Evolutionary conservation across 202 grass and related monocot species (phyloP).

Genomic region (Digitaria exilis): DNA sequence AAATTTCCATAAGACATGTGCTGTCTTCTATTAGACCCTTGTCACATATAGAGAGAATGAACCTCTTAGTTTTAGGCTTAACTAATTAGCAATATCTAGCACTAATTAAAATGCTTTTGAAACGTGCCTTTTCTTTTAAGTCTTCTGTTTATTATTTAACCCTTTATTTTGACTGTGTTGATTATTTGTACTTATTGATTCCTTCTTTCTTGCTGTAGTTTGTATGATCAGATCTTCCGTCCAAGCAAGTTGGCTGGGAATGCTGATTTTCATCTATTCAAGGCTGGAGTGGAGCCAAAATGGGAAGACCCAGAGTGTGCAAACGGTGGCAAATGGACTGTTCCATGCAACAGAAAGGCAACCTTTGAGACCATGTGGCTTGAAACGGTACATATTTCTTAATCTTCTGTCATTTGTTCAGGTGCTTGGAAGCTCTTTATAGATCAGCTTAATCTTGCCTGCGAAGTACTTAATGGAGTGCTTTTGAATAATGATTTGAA

Average conservation of each 20-base stretch:
- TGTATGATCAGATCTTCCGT: slow-evolving; percentile 90
- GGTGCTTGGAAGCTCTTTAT: slow-evolving; percentile 1
- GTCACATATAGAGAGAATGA: not conserved
- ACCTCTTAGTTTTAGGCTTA: not conserved
- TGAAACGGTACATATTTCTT: slow-evolving; percentile 63
- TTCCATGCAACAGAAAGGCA: slow-evolving; percentile 70
- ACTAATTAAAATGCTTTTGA: not conserved
- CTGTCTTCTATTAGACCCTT: not conserved
- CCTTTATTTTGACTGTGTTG: not conserved
- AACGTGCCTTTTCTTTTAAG: not conserved
- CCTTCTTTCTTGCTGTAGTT: slow-evolving; percentile 55
- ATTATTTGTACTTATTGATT: slow-evolving; percentile 20
- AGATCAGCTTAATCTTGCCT: not conserved
- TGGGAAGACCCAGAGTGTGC: slow-evolving; percentile 99
- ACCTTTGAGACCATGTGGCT: slow-evolving; percentile 95
- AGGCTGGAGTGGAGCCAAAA: slow-evolving; percentile 89
- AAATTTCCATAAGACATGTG: not conserved
- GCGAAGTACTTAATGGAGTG: not conserved
- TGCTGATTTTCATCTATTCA: slow-evolving; percentile 96
- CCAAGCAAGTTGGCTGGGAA: slow-evolving; percentile 80
- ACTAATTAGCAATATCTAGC: not conserved
- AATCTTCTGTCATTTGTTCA: not conserved
- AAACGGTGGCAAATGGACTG: slow-evolving; percentile 97
- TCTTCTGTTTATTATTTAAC: not conserved
- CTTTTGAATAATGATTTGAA: slow-evolving; percentile 8